These are phyloP conservation scores for Arachis monticola DNA, from an alignment of 331 rosid species.

Conservation along the genomic window DNA sequence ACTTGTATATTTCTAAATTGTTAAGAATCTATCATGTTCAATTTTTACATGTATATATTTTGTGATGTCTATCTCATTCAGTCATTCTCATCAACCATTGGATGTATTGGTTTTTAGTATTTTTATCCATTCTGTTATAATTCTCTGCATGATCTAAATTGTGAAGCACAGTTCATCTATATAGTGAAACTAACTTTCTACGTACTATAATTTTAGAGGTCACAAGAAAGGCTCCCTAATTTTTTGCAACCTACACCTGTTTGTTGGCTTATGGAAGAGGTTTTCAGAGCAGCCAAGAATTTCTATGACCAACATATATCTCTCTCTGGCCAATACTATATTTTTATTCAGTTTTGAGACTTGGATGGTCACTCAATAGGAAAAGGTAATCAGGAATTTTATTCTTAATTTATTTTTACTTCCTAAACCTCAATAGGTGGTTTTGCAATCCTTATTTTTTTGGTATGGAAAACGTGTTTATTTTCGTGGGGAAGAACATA, in stretches of 20 bases:
- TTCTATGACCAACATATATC: constrained; percentile 60
- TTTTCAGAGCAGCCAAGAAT: constrained; percentile 60
- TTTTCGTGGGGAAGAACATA: constrained; percentile 13
- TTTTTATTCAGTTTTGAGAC: constrained; percentile 80
- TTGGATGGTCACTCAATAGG: constrained; percentile 88
- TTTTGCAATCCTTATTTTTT: constrained; percentile 30
- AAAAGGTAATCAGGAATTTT: constrained; percentile 60
- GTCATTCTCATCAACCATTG: not conserved
- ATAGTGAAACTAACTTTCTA: constrained; percentile 36
- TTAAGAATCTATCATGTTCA: constrained; percentile 15
- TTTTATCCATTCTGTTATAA: constrained; percentile 30
- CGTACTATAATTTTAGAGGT: constrained; percentile 61
- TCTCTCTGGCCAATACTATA: constrained; percentile 69
- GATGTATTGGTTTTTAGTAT: constrained; percentile 27
- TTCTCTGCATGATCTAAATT: constrained; percentile 37
- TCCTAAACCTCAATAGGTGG: constrained; percentile 15
- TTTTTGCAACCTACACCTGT: constrained; percentile 73
- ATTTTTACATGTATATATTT: constrained; percentile 21
- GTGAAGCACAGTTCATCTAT: constrained; percentile 11
- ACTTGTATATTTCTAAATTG: constrained; percentile 30
- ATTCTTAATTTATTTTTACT: constrained; percentile 28
- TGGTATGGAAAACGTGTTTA: not conserved
- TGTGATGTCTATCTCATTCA: constrained; percentile 4
- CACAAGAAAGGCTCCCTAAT: constrained; percentile 68
- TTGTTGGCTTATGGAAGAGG: constrained; percentile 77